Base-by-base conservation (phyloP, 305 asterid genomes). In the Fraxinus velutina region DNA sequence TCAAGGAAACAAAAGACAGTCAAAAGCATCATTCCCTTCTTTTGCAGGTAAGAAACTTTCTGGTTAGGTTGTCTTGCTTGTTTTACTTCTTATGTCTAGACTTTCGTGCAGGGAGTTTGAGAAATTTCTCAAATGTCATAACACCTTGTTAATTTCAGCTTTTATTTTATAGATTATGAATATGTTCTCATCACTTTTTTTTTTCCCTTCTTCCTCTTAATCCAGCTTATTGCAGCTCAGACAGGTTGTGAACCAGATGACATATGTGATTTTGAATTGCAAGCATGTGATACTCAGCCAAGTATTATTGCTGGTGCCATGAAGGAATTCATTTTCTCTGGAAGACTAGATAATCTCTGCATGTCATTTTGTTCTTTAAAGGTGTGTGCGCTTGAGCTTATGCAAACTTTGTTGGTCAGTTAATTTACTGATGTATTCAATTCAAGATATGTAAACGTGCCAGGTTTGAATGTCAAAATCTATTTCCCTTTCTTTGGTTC, bases 341-440 rank as follows among this genome's bases (percentile, higher is more conserved):
- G 98, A 83, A 94, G 99, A 85, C 88, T 96, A 70, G 99, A 96
- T 87, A 96, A 96, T 83, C 96, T 94, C 73, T 96, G 97, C 92
- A 96, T 92, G 97, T 91, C 98, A 74, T 94, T 92, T 83, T 96
- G 98, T 89, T 94, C 99, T 72, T 85, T 96, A 85, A 89, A 93
- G 97, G 99, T 96, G 34, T 76, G 83, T 84, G 19, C 30, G 8
- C 76, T 5, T n/a, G 39, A 32, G 24, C 76, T 30, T 19, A 2
- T 33, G 9, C 0, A 12, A 32, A 30, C 30, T 60, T 21, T 21
- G 70, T 60, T 66, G 36, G 33, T 60, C 32, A 21, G 70, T 60
- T 60, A 60, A 60, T 60, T 21, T 60, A 1, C 32, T 60, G 70
- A 66, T 66, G 27, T 24, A 66, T 27, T 22, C 7, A 27, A 66